Conservation (phyloP, 2,329 filamentous ascomycete species). For the Botryotinia convoluta region DNA sequence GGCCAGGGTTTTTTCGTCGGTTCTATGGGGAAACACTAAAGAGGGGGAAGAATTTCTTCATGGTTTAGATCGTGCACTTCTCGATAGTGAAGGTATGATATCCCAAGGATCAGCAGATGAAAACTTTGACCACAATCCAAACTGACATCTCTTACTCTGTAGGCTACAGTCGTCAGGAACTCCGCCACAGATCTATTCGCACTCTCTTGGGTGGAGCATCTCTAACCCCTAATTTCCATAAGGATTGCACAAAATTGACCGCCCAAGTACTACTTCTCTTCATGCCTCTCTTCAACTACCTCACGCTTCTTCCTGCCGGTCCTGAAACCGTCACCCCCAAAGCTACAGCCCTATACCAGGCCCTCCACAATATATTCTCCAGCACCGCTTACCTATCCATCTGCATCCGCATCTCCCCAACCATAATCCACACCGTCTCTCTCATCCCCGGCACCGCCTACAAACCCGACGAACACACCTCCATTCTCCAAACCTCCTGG, state of each 20-base stretch:
- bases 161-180: conserved; percentile 30
- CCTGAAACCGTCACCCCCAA: conserved; percentile 14
- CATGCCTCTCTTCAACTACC: conserved; percentile 28
- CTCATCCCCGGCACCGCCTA: conserved; percentile 26
- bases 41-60: conserved; percentile 28
- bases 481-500: conserved; percentile 22
- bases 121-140: background rate
- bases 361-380: conserved; percentile 33
- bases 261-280: conserved; percentile 47
- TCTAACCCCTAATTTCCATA: conserved; percentile 39
- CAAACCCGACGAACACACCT: conserved; percentile 25
- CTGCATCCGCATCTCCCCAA: conserved; percentile 29
- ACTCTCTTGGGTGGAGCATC: conserved; percentile 25
- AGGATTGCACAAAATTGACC: conserved; percentile 49
- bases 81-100: conserved; percentile 29
- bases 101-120: background rate
- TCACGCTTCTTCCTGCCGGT: conserved; percentile 23
- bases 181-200: conserved; percentile 27
- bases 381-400: conserved; percentile 32
- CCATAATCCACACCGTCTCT: conserved; percentile 30
- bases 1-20: conserved; percentile 30
- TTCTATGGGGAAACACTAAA: conserved; percentile 31
- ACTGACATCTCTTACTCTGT: conserved; percentile 14
- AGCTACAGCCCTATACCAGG: conserved; percentile 26
- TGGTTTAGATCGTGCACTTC: conserved; percentile 29